Conservation (phyloP, 495 filamentous ascomycete genomes). For the Penicillium antarcticum region DNA sequence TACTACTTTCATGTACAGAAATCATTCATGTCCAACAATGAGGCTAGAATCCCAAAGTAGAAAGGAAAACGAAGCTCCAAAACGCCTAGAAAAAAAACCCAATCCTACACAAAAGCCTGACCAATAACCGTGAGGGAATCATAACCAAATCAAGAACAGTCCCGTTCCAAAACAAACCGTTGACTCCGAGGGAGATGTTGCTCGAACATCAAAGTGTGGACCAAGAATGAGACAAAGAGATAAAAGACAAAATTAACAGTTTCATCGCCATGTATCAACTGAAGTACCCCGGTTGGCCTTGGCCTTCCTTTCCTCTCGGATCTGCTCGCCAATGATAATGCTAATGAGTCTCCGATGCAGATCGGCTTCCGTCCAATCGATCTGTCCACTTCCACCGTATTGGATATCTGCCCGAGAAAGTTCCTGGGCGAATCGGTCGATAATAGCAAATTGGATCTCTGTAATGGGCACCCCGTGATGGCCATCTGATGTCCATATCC, state of each 20-base stretch:
- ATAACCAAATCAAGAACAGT: slow-evolving; percentile 18
- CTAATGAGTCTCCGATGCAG: slow-evolving; percentile 45
- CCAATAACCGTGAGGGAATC: slow-evolving; percentile 24
- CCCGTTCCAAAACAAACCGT: slow-evolving; percentile 11
- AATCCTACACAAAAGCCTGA: slow-evolving; percentile 7
- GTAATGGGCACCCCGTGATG: slow-evolving; percentile 43
- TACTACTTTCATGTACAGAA: slow-evolving; percentile 3
- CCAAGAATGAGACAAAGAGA: slow-evolving; percentile 7
- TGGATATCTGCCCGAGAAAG: slow-evolving; percentile 34
- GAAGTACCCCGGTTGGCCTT: slow-evolving; percentile 23
- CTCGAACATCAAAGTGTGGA: slow-evolving; percentile 7
- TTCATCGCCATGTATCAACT: slow-evolving; percentile 32
- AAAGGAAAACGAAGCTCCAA: slow-evolving; percentile 7
- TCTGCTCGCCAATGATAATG: slow-evolving; percentile 47
- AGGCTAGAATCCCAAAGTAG: slow-evolving; percentile 3
- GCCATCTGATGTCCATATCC: slow-evolving; percentile 45
- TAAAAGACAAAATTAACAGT: not conserved
- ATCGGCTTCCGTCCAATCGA: slow-evolving; percentile 47
- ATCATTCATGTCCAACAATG: not conserved
- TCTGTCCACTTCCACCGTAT: slow-evolving; percentile 37
- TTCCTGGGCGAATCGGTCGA: slow-evolving; percentile 44
- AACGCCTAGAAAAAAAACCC: slow-evolving; percentile 7
- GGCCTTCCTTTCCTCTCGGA: slow-evolving; percentile 36
- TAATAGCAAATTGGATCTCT: slow-evolving; percentile 44
- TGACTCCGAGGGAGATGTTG: slow-evolving; percentile 9